Percentiles rank a stretch among this genome's conserved stretches.
Conservation (phyloP, 495 filamentous ascomycete genomes). For the Penicillium ochrochloron region DNA sequence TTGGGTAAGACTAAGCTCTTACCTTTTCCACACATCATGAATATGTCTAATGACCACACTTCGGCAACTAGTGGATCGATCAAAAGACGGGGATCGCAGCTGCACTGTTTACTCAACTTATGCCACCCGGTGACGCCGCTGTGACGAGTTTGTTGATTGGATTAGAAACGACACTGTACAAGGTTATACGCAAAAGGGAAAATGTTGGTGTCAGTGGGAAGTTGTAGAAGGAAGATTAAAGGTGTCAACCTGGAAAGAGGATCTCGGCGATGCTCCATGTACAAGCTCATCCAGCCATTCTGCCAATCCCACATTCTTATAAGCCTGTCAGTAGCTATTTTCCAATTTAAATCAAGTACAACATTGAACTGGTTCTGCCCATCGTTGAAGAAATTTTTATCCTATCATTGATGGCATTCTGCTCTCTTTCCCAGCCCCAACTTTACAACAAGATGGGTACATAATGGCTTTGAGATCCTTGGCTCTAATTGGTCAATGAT, state of each 20-base stretch:
- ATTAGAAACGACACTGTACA: conserved; percentile 7
- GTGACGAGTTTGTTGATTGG: conserved; percentile 18
- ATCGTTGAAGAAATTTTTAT: too few species aligned
- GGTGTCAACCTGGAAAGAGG: background rate
- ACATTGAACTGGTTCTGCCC: too few species aligned
- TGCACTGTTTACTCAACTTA: conserved; percentile 18
- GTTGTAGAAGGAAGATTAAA: background rate
- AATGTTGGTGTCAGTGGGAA: background rate
- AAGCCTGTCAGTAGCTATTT: too few species aligned
- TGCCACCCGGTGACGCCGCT: conserved; percentile 15
- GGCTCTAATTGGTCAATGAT: too few species aligned
- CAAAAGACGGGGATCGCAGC: conserved; percentile 14
- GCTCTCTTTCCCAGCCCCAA: background rate
- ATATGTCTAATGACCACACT: background rate
- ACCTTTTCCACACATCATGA: background rate
- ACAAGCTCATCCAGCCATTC: background rate
- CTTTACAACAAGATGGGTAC: background rate
- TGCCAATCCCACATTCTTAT: background rate
- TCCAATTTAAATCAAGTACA: too few species aligned
- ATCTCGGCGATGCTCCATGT: background rate
- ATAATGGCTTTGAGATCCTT: too few species aligned
- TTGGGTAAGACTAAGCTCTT: conserved; percentile 23
- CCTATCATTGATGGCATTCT: background rate
- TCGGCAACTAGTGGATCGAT: conserved; percentile 16
- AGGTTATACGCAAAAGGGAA: background rate